Evolutionary conservation across 176 grass and related monocot species (phyloP).

Genomic region (Aegilops umbellulata): DNA sequence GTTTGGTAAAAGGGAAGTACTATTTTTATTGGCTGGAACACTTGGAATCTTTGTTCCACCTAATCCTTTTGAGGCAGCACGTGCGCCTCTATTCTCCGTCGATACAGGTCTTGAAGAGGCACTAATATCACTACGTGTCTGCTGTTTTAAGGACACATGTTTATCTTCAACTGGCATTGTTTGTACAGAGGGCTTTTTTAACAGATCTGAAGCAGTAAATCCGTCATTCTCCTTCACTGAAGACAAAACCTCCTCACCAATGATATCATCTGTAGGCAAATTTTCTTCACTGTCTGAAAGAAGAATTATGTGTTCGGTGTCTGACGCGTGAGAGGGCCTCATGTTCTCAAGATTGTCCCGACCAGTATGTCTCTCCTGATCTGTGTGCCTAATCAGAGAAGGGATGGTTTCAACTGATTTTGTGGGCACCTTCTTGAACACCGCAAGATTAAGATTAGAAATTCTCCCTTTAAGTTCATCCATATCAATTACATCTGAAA

Average conservation of each 20-base stretch:
- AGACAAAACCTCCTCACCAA: slow-evolving; percentile 33
- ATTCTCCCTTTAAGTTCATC: slow-evolving; percentile 56
- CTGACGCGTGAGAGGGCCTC: slow-evolving; percentile 17
- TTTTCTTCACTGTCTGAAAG: slow-evolving; percentile 79
- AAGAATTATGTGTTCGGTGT: slow-evolving; percentile 50
- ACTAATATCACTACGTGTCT: slow-evolving; percentile 5
- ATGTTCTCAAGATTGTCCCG: slow-evolving; percentile 27
- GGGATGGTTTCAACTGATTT: slow-evolving; percentile 19
- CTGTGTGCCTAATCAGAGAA: slow-evolving; percentile 11
- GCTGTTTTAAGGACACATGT: slow-evolving; percentile 23
- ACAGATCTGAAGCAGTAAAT: slow-evolving; percentile 14
- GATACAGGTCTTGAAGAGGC: slow-evolving; percentile 43
- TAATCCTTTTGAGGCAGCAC: slow-evolving; percentile 36
- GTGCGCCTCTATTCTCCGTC: slow-evolving; percentile 30
- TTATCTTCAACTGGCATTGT: slow-evolving; percentile 5
- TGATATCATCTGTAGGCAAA: slow-evolving; percentile 29
- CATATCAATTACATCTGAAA: slow-evolving; percentile 66
- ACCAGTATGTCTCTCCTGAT: slow-evolving; percentile 11
- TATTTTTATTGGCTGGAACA: slow-evolving; percentile 39
- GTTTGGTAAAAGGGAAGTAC: slow-evolving; percentile 29
- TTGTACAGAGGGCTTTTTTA: slow-evolving; percentile 29
- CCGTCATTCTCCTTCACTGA: slow-evolving; percentile 27
- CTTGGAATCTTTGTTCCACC: slow-evolving; percentile 30
- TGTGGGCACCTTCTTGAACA: slow-evolving; percentile 36
- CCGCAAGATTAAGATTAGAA: slow-evolving; percentile 53